phyloP scores from a whole-genome alignment of 441 rosid species.

The Eruca vesicaria region DNA sequence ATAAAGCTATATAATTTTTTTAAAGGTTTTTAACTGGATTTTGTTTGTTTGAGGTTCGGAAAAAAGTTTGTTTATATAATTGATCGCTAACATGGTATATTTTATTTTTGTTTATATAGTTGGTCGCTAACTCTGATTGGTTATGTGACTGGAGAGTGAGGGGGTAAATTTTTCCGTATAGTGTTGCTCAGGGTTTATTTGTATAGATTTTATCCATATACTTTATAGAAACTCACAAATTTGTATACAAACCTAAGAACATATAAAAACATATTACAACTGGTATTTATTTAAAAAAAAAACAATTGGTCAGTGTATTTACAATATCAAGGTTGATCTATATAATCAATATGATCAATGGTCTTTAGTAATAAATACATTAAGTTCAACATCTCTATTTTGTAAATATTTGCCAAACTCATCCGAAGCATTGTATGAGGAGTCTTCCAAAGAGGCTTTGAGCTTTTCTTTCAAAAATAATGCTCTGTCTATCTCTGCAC shows the following conservation, averaged over 20 bases:
- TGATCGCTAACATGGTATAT: no score
- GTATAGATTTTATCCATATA: no score
- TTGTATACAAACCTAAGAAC: background rate
- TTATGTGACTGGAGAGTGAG: background rate
- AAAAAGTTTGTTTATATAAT: no score
- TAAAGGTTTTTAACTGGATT: no score
- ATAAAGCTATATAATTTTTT: no score
- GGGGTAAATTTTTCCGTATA: background rate
- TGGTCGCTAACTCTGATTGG: background rate
- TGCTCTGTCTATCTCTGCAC: background rate
- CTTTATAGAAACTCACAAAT: background rate
- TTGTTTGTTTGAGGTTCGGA: no score
- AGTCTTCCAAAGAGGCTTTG: slow-evolving; percentile 19
- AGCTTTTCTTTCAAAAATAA: background rate
- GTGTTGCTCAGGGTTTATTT: background rate
- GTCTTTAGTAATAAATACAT: background rate
- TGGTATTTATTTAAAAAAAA: background rate
- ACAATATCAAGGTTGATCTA: background rate
- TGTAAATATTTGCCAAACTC: slow-evolving; percentile 26
- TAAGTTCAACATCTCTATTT: background rate
- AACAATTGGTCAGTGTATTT: background rate
- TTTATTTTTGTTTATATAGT: background rate
- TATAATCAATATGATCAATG: background rate
- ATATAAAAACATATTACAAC: background rate
- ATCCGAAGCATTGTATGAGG: slow-evolving; percentile 12